phyloP scores from a whole-genome alignment of 2,329 filamentous ascomycete genomes.

The Xylariaceae sp. region DNA sequence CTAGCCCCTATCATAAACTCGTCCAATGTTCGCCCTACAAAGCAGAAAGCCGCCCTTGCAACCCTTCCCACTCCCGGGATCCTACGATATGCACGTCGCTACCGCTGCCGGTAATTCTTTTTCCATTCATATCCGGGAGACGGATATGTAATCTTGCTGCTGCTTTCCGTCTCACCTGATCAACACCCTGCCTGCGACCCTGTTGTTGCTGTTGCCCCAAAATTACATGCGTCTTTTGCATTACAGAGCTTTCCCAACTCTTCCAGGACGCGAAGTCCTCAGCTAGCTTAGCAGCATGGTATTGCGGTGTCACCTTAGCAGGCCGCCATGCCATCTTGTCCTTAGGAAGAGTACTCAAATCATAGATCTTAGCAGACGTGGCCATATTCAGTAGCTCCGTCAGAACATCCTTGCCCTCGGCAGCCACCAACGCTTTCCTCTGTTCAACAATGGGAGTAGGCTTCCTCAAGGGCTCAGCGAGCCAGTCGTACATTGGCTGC shows the following conservation, averaged over 20 bases:
- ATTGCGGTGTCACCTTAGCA: conserved; percentile 57
- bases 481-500: conserved; percentile 54
- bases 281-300: conserved; percentile 58
- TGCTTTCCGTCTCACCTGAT: conserved; percentile 31
- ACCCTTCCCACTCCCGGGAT: conserved; percentile 49
- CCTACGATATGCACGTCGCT: conserved; percentile 47
- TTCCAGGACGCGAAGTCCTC: conserved; percentile 61
- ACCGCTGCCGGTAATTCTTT: conserved; percentile 35
- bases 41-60: conserved; percentile 40
- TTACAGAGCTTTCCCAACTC: conserved; percentile 50
- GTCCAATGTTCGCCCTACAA: conserved; percentile 1
- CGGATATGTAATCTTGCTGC: conserved; percentile 48
- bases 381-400: conserved; percentile 60
- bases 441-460: conserved; percentile 50
- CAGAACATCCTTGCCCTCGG: conserved; percentile 60
- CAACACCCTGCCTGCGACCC: conserved; percentile 19
- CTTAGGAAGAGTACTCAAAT: conserved; percentile 51
- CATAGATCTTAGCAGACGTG: conserved; percentile 49
- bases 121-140: conserved; percentile 43
- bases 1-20: conserved; percentile 5
- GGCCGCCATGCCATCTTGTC: conserved; percentile 63
- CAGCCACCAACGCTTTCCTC: conserved; percentile 51
- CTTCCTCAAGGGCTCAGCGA: conserved; percentile 54
- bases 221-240: conserved; percentile 44
- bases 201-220: conserved; percentile 19